Evolutionary conservation across 768 basidiomycete species (phyloP), one percentile per base, ranked within the genome.

Genomic region (Suillus subalutaceus): DNA sequence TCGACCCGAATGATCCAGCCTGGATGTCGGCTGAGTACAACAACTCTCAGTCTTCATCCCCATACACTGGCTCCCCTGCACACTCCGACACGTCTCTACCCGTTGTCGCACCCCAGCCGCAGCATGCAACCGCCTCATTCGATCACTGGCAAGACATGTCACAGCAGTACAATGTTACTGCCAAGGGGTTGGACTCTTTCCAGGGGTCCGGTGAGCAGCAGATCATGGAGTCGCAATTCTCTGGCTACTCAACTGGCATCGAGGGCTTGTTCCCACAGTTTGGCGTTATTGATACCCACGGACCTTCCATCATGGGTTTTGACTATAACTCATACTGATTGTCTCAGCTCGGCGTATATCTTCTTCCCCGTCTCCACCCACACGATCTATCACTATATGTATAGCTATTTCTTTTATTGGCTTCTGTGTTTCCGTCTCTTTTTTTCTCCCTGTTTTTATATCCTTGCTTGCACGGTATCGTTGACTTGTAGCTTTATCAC

Each of bases 11-110:
- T 10, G 68, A 69, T 26, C 13, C 59, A 64, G 66, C 69, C 10
- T 67, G 70, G 59, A 44, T 68, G 59, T 52, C 74, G 26, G 50
- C 71, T 0, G 67, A 69, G 46, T 60, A 43, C 26, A 69, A 68
- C 37, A 67, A 72, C 7, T 7, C 71, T 2, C 62, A 71, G 40
- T 80, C 82, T 1, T 72, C 83, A 0, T 81, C 84, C 2, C 73
- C 77, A 6, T 84, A 84, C 69, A 79, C 81, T 0, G 80, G 81
- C 1, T 84, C 83, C 0, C 81, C 82, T 0, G 72, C 77, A 0
- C 77, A 67, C 0, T 74, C 78, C 3, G 77, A 79, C 16, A 69
- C 69, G 57, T 61, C 69, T 16, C 67, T 78, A 0, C 77, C 77
- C 0, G 35, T 79, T 23, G 30, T 70, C 20, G 78, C 77, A 20